Percentiles rank a stretch among this genome's conserved stretches.
Conservation (phyloP, 345 rosid species). For the Euphorbia peplus region DNA sequence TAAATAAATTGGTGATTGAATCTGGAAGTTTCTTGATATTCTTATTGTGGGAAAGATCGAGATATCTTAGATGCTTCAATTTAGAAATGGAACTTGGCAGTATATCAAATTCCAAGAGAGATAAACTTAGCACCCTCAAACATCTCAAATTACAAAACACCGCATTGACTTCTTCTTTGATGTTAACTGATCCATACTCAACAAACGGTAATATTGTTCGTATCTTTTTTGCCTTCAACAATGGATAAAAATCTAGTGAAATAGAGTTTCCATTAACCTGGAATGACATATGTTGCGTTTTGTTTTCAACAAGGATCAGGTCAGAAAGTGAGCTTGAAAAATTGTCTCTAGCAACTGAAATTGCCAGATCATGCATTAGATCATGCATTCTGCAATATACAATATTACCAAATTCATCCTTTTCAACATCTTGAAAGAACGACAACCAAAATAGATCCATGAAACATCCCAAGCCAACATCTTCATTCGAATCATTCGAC, state of each 20-base stretch:
- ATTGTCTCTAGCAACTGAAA: neutral
- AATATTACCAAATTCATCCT: slow-evolving; percentile 3
- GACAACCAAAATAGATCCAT: slow-evolving; percentile 3
- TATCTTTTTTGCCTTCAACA: neutral
- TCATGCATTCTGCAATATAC: slow-evolving; percentile 6
- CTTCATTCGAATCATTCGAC: neutral
- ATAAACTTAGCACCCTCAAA: neutral
- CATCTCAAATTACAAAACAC: neutral
- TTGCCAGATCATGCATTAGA: slow-evolving; percentile 11
- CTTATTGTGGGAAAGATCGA: slow-evolving; percentile 15
- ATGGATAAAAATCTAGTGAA: neutral
- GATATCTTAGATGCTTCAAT: slow-evolving; percentile 22
- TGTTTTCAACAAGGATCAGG: neutral
- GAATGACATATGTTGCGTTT: neutral
- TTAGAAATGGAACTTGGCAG: slow-evolving; percentile 6
- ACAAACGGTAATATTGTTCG: neutral
- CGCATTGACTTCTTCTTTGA: neutral
- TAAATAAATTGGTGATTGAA: slow-evolving; percentile 5
- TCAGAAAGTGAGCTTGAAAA: neutral
- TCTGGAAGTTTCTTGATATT: slow-evolving; percentile 12
- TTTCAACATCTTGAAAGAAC: slow-evolving; percentile 9
- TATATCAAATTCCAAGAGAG: neutral
- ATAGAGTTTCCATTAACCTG: neutral
- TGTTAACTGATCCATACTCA: neutral
- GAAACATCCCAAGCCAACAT: slow-evolving; percentile 13